Percentiles rank a stretch among this genome's conserved stretches.
Evolutionary conservation across 139 green algal species (phyloP).

Genomic region (Micractinium sp.): DNA sequence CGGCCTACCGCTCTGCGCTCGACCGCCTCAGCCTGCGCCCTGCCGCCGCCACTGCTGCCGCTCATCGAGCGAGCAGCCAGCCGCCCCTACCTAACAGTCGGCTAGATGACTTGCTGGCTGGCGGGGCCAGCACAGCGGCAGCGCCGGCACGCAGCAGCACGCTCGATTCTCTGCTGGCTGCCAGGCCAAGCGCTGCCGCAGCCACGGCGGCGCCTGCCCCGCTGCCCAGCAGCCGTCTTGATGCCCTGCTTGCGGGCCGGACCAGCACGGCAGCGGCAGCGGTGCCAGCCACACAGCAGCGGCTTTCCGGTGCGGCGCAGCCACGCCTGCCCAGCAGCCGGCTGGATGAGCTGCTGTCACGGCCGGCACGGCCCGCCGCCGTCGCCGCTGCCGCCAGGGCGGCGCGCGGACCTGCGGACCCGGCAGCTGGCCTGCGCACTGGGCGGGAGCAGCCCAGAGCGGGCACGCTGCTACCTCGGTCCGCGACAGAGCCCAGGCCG

Average conservation of each 20-base stretch:
- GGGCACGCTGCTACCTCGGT: no score
- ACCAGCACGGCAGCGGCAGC: neutral
- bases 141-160: neutral
- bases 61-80: neutral
- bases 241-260: neutral
- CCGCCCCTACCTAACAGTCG: neutral
- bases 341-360: slow-evolving; percentile 5
- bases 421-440: neutral
- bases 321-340: slow-evolving; percentile 4
- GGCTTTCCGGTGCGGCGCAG: neutral
- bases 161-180: neutral
- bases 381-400: no score
- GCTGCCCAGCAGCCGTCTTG: slow-evolving; percentile 2
- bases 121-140: neutral
- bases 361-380: neutral
- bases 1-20: slow-evolving; percentile 11
- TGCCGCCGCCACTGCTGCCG: neutral
- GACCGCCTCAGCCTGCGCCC: neutral
- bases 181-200: neutral
- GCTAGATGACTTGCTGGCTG: neutral
- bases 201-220: neutral
- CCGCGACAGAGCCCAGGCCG: neutral
- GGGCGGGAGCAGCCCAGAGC: no score
- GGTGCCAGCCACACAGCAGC: neutral
- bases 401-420: neutral